Base-by-base conservation (phyloP, 2,329 filamentous ascomycete genomes). In the Cryphonectria carpinicola region DNA sequence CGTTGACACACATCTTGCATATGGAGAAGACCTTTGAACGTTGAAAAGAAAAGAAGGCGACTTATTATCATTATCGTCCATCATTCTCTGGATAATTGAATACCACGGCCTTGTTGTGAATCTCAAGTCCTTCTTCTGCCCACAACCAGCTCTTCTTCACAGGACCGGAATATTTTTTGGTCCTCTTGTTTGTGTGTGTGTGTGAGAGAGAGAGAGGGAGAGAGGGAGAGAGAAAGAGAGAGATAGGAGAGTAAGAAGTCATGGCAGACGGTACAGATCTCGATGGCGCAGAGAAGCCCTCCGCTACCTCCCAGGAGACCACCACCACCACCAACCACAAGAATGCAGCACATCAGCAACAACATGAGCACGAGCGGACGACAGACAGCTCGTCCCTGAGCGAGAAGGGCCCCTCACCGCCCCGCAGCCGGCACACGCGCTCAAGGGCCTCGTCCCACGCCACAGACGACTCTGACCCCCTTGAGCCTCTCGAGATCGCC, bases 401-500 rank as follows among this genome's bases (percentile, higher is more conserved):
- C 61, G 68, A 68, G 28, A 62, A 70, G 54, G 61, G 70, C 54
- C 19, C 43, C 11, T 65, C 71, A 3, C 41, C 49, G 3, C 35
- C 49, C 8, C 46, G 1, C 3, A 14, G 37, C 41, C 5, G 37
- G 37, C 41, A 28, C 11, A 41, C 70, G 11, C 64, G 62, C 41
- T 71, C 70, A n/a, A 65, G 70, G 19, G 41, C 52, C 62, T 68
- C 70, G 3, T 72, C 71, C 32, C 46, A 39, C 17, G 64, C 43
- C 54, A 66, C 71, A 19, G 61, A 66, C 39, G 67, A 72, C 62
- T 68, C 68, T 11, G 68, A 72, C 58, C 71, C 71, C 7, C 69
- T 72, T 66, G 70, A 70, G 37, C 71, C 71, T 2, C 69, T 73
- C 3, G 66, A 69, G 46, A 54, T 56, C 35, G 71, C 71, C 58